Evolutionary conservation across 1,284 basidiomycete genomes (phyloP).

Genomic region (Moniliophthora roreri): DNA sequence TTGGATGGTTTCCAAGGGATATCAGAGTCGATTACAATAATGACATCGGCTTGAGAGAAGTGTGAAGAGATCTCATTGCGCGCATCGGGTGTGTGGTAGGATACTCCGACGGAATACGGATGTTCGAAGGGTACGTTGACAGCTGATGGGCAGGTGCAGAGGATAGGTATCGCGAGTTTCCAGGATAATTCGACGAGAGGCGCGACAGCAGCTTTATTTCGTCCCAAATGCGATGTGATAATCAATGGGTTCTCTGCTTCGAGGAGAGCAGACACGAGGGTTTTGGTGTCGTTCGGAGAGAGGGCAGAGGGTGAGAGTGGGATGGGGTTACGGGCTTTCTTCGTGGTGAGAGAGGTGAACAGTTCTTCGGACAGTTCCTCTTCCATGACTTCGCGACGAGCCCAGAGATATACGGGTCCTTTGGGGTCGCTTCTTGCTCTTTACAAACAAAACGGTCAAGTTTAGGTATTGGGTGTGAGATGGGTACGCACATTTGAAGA

Average conservation of each 20-base stretch:
- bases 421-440: slow-evolving; percentile 66
- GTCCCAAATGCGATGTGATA: slow-evolving; percentile 61
- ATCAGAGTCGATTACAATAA: slow-evolving; percentile 64
- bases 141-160: slow-evolving; percentile 47
- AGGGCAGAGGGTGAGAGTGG: slow-evolving; percentile 49
- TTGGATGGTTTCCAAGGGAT: slow-evolving; percentile 65
- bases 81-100: slow-evolving; percentile 43
- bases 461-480: not conserved
- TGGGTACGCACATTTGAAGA: slow-evolving; percentile 53
- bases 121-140: slow-evolving; percentile 61
- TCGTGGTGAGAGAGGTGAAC: slow-evolving; percentile 33
- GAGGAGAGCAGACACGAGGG: slow-evolving; percentile 49
- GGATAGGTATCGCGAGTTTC: slow-evolving; percentile 54
- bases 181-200: slow-evolving; percentile 49
- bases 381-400: slow-evolving; percentile 68
- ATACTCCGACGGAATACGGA: slow-evolving; percentile 50
- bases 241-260: slow-evolving; percentile 57
- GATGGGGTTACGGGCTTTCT: slow-evolving; percentile 24
- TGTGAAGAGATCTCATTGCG: slow-evolving; percentile 30
- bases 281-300: slow-evolving; percentile 38
- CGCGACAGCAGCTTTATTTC: slow-evolving; percentile 49
- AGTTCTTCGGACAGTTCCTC: slow-evolving; percentile 42
- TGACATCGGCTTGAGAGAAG: slow-evolving; percentile 56
- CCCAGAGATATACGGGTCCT: slow-evolving; percentile 75
- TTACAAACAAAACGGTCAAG: slow-evolving; percentile 2